These are phyloP conservation scores for Thermoascus crustaceus DNA, from an alignment of 2,329 filamentous ascomycete species.

Conservation along the genomic window DNA sequence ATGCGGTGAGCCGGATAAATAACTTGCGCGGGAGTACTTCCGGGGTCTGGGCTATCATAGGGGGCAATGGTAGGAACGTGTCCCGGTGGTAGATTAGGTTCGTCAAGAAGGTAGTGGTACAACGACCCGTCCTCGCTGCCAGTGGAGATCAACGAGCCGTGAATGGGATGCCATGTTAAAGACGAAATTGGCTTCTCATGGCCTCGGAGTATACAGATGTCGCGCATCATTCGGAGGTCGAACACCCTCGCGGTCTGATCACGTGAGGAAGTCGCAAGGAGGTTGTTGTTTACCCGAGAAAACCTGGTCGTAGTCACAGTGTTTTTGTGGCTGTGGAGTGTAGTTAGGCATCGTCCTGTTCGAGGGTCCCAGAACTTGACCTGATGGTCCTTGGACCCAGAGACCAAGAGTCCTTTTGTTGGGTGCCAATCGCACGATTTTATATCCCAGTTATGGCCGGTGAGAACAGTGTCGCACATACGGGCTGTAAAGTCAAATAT, in stretches of 20 bases:
- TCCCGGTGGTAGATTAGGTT: conserved; percentile 75
- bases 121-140: conserved; percentile 85
- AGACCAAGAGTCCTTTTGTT: conserved; percentile 85
- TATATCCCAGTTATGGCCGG: conserved; percentile 96
- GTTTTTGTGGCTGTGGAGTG: conserved; percentile 93
- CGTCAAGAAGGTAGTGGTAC: conserved; percentile 90
- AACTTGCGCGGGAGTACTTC: conserved; percentile 74
- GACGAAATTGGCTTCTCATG: conserved; percentile 96
- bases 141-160: conserved; percentile 79
- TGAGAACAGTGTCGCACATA: conserved; percentile 71
- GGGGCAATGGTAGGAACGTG: conserved; percentile 65
- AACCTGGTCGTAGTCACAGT: conserved; percentile 90
- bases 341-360: conserved; percentile 80
- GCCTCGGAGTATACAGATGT: conserved; percentile 84
- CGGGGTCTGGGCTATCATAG: conserved; percentile 74
- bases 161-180: conserved; percentile 86
- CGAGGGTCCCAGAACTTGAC: conserved; percentile 99
- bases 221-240: conserved; percentile 95
- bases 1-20: conserved; percentile 85
- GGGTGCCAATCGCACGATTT: conserved; percentile 98
- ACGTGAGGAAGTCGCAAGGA: conserved; percentile 84
- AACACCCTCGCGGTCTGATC: conserved; percentile 92
- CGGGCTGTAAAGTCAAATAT: conserved; percentile 93
- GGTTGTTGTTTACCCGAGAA: conserved; percentile 72
- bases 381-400: conserved; percentile 93